Conservation (phyloP, 2,329 filamentous ascomycete genomes). For the Diaporthe sp. region DNA sequence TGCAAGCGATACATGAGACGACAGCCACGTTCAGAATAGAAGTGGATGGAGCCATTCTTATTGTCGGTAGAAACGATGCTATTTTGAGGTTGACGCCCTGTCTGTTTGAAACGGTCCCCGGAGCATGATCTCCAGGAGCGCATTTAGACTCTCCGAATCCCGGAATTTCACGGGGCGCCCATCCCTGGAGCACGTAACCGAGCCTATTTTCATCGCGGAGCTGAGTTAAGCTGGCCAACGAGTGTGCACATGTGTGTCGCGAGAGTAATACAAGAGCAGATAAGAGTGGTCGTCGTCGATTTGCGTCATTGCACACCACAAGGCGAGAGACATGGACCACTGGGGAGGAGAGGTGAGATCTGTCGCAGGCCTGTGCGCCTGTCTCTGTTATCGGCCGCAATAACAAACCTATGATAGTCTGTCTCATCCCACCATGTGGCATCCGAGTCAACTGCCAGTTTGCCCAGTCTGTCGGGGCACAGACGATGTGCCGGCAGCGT, state of each 20-base stretch:
- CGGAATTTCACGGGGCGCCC: background rate
- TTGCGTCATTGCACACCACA: conserved; percentile 4
- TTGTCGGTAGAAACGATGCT: background rate
- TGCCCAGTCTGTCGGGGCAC: conserved; percentile 24
- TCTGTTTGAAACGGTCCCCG: background rate
- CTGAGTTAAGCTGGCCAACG: background rate
- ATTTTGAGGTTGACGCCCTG: conserved; percentile 6
- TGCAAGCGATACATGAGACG: background rate
- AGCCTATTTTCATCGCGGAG: background rate
- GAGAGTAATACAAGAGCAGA: background rate
- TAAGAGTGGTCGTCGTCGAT: background rate
- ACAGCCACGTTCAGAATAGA: conserved; percentile 21
- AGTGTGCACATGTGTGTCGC: background rate
- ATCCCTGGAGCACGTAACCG: background rate
- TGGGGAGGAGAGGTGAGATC: background rate
- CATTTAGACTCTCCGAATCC: background rate
- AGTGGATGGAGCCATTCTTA: background rate
- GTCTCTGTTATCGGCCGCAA: conserved; percentile 9
- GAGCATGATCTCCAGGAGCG: conserved; percentile 2
- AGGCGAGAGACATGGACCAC: background rate
- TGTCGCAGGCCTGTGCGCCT: conserved; percentile 1
- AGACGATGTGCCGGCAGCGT: conserved; percentile 21
- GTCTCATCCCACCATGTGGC: conserved; percentile 4
- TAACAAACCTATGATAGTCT: background rate
- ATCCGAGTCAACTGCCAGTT: conserved; percentile 17